A percentile compares a stretch with the other conserved stretches of the same genome.
Evolutionary conservation across 169 alveolate species (phyloP).

Genomic region (Cryptosporidium sp.): DNA sequence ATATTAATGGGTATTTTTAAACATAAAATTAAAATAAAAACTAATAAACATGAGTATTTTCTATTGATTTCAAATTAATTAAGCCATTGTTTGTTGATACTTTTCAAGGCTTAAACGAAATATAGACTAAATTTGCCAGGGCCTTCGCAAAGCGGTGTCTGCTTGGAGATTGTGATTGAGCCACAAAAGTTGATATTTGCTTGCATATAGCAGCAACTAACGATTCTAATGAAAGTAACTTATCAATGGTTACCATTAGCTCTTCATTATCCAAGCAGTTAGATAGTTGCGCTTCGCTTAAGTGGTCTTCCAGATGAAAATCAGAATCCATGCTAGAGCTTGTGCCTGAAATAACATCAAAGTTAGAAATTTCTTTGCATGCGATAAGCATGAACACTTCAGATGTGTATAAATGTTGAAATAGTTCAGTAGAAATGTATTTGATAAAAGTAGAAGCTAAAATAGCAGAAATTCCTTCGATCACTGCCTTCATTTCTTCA

Average conservation of each 20-base stretch:
- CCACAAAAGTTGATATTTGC: constrained; percentile 74
- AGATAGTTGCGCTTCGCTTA: background rate
- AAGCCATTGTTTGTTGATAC: background rate
- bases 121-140: constrained; percentile 59
- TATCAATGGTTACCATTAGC: constrained; percentile 55
- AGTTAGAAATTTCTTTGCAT: constrained; percentile 28
- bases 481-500: constrained; percentile 9
- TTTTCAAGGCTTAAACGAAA: constrained; percentile 52
- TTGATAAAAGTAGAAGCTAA: constrained; percentile 71
- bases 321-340: background rate
- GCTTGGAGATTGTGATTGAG: constrained; percentile 73
- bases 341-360: background rate
- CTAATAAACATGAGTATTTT: background rate
- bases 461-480: constrained; percentile 62
- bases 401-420: constrained; percentile 66
- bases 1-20: background rate
- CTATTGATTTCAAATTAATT: background rate
- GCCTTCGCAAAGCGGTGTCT: constrained; percentile 73
- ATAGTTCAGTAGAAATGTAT: constrained; percentile 63
- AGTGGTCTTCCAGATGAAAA: background rate
- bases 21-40: background rate
- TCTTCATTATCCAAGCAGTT: constrained; percentile 39
- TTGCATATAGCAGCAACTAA: constrained; percentile 65
- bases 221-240: constrained; percentile 54
- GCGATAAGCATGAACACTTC: constrained; percentile 41